Evolutionary conservation across 108 stramenopile species (phyloP).

Genomic region (Fragilaria radians): DNA sequence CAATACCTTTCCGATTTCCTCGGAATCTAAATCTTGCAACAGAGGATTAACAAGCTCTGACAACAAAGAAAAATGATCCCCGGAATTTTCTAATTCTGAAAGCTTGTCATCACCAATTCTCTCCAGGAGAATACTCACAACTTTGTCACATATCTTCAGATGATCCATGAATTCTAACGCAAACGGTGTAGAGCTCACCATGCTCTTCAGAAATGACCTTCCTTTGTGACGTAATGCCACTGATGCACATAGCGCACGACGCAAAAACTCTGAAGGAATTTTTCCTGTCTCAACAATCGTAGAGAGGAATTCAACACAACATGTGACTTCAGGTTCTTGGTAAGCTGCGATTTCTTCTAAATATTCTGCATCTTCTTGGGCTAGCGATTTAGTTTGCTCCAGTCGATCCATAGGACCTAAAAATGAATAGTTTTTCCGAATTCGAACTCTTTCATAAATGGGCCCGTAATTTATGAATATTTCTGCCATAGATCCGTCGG

Average conservation of each 20-base stretch:
- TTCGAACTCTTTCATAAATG: slow-evolving; percentile 38
- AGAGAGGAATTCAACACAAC: not conserved
- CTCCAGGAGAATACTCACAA: not conserved
- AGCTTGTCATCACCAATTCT: not conserved
- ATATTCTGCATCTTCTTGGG: not conserved
- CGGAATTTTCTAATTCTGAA: not conserved
- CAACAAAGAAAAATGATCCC: not conserved
- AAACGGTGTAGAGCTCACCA: not conserved
- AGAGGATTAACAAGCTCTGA: not conserved
- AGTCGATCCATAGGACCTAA: not conserved
- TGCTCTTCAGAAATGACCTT: not conserved
- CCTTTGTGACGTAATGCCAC: not conserved
- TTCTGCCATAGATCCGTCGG: slow-evolving; percentile 30
- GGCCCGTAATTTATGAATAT: slow-evolving; percentile 45
- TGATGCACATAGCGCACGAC: not conserved
- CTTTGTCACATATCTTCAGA: not conserved
- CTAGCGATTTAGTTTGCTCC: not conserved
- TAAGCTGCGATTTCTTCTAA: not conserved
- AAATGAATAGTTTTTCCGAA: slow-evolving; percentile 39
- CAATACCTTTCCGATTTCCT: not conserved
- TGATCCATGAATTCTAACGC: not conserved
- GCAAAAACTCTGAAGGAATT: not conserved
- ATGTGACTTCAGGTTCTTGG: not conserved
- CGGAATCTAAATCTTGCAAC: not conserved
- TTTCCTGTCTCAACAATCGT: not conserved